A percentile compares a stretch with the other conserved stretches of the same genome.
phyloP scores from a whole-genome alignment of 129 eudicot genomes.

The Flaveria bidentis region DNA sequence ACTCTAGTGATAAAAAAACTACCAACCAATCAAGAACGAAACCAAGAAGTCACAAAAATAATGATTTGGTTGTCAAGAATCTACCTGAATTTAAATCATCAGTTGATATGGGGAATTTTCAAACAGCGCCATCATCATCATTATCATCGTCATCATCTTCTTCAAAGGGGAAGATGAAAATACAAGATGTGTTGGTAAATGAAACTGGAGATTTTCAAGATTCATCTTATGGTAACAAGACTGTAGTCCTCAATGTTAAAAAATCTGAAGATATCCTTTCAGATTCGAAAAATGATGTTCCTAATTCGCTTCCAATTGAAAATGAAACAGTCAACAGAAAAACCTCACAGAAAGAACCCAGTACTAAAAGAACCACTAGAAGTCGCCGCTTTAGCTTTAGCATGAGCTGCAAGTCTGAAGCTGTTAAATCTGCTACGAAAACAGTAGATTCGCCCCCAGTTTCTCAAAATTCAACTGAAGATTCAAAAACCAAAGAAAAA shows the following conservation, averaged over 20 bases:
- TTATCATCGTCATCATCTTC: conserved; percentile 18
- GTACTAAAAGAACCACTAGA: conserved; percentile 25
- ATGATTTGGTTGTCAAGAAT: conserved; percentile 10
- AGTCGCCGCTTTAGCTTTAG: conserved; percentile 49
- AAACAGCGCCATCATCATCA: conserved; percentile 28
- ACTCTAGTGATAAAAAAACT: conserved; percentile 31
- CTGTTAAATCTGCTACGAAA: conserved; percentile 30
- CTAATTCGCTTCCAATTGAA: conserved; percentile 10
- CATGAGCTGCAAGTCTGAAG: conserved; percentile 29
- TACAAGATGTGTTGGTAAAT: conserved; percentile 39
- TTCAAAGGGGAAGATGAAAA: conserved; percentile 54
- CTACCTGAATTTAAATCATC: conserved; percentile 29
- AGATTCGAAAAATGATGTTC: conserved; percentile 20
- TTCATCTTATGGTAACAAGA: conserved; percentile 18
- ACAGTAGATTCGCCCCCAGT: conserved; percentile 25
- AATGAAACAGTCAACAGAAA: conserved; percentile 14
- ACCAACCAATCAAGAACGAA: conserved; percentile 24
- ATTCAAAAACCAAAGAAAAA: conserved; percentile 31
- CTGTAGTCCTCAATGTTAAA: conserved; percentile 26
- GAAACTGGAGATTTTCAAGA: conserved; percentile 37
- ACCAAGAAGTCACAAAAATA: conserved; percentile 29
- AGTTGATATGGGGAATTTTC: conserved; percentile 23
- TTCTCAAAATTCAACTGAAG: conserved; percentile 34
- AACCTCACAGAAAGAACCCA: conserved; percentile 21
- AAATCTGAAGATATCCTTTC: conserved; percentile 11